phyloP scores from a whole-genome alignment of 192 early-diverging fungal genomes.

The Phycomyces blakesleeanus region DNA sequence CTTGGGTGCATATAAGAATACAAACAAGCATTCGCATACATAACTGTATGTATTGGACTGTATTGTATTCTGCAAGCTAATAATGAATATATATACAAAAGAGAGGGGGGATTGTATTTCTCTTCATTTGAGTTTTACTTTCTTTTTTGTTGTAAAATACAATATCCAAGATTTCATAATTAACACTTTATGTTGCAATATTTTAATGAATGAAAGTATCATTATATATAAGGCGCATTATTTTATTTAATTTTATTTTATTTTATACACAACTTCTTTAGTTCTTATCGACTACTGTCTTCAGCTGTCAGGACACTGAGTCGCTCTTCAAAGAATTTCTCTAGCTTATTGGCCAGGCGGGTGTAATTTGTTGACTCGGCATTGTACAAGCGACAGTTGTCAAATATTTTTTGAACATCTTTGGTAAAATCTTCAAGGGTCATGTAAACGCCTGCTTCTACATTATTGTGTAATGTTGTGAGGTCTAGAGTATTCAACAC shows the following conservation, averaged over 20 bases:
- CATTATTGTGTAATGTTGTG: slow-evolving; percentile 74
- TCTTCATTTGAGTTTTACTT: no score
- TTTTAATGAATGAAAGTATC: no score
- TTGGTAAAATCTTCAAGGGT: slow-evolving; percentile 78
- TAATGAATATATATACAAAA: no score
- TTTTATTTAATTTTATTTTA: neutral
- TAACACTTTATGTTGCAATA: no score
- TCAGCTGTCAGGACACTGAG: slow-evolving; percentile 42
- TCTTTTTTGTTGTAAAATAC: no score
- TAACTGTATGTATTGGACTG: no score
- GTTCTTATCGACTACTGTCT: neutral
- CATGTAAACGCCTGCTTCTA: slow-evolving; percentile 82
- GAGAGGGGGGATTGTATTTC: no score
- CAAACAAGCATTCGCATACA: no score
- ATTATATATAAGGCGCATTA: no score
- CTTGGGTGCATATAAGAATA: no score
- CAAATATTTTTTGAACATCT: slow-evolving; percentile 89
- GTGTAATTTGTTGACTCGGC: slow-evolving; percentile 80
- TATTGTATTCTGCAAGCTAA: no score
- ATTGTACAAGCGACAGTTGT: slow-evolving; percentile 92
- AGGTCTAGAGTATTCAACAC: slow-evolving; percentile 60
- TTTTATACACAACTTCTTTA: neutral
- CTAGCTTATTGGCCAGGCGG: slow-evolving; percentile 70
- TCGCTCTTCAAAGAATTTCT: slow-evolving; percentile 76
- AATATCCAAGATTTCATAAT: no score